Conservation (phyloP, 1,284 basidiomycete genomes). For the Amylostereum areolatum region DNA sequence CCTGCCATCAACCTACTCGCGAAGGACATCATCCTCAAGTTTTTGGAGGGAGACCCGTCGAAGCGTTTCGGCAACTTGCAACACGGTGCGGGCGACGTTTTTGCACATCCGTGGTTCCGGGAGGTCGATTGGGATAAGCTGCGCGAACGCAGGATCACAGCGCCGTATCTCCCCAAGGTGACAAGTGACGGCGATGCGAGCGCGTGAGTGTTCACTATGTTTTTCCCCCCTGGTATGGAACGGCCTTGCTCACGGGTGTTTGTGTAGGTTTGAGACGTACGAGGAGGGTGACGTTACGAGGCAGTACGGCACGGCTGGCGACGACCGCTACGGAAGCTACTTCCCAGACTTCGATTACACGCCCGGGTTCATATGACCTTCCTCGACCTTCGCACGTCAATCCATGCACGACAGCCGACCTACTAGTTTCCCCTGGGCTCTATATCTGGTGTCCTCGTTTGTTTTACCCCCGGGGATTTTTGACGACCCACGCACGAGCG, state of each 20-base stretch:
- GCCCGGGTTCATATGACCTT: neutral
- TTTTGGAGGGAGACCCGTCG: slow-evolving; percentile 88
- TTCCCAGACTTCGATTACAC: slow-evolving; percentile 73
- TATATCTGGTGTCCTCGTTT: no score
- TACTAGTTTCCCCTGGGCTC: no score
- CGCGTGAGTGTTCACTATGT: slow-evolving; percentile 56
- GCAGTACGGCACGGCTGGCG: slow-evolving; percentile 49
- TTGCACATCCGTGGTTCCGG: slow-evolving; percentile 93
- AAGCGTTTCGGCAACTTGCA: slow-evolving; percentile 92
- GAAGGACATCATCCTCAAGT: slow-evolving; percentile 84
- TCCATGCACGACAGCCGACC: no score
- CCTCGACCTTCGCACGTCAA: no score
- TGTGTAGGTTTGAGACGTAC: slow-evolving; percentile 65
- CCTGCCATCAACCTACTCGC: slow-evolving; percentile 84
- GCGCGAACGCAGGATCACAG: slow-evolving; percentile 82
- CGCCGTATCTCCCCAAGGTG: slow-evolving; percentile 92
- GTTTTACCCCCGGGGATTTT: neutral
- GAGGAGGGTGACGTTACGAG: slow-evolving; percentile 62
- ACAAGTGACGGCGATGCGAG: slow-evolving; percentile 83
- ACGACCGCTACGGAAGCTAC: slow-evolving; percentile 49
- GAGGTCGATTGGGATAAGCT: slow-evolving; percentile 95
- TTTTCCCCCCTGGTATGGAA: neutral
- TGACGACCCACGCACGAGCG: neutral
- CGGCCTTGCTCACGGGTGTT: neutral
- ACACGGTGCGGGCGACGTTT: slow-evolving; percentile 92